phyloP scores from a whole-genome alignment of 2,329 filamentous ascomycete species.

The Aspergillus felis region DNA sequence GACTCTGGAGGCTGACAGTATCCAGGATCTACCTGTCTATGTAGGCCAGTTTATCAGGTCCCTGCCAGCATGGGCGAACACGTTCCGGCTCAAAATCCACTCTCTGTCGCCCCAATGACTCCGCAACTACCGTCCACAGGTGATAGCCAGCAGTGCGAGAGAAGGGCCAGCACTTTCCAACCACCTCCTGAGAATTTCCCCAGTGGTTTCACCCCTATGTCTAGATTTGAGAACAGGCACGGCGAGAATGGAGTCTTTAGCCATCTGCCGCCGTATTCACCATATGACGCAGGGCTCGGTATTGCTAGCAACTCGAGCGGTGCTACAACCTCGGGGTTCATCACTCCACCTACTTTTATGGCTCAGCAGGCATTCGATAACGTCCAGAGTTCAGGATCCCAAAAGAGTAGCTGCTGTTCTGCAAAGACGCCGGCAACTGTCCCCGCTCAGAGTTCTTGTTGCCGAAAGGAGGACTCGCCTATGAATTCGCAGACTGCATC shows the following conservation, averaged over 20 bases:
- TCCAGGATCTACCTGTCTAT: slow-evolving; percentile 38
- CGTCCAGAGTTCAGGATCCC: not conserved
- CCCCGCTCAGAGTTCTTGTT: slow-evolving; percentile 25
- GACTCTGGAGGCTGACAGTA: not conserved
- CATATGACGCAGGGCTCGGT: slow-evolving; percentile 7
- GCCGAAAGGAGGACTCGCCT: slow-evolving; percentile 15
- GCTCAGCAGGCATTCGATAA: not conserved
- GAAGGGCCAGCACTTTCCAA: slow-evolving; percentile 31
- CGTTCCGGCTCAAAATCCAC: slow-evolving; percentile 10
- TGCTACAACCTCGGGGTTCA: not conserved
- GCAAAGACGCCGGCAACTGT: slow-evolving; percentile 13
- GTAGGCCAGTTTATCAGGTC: slow-evolving; percentile 40
- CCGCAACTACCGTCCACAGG: slow-evolving; percentile 20
- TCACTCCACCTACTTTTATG: not conserved
- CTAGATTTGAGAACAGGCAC: slow-evolving; percentile 19
- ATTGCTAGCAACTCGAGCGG: not conserved
- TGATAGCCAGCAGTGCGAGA: slow-evolving; percentile 34
- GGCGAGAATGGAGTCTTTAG: slow-evolving; percentile 14
- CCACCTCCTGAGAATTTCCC: slow-evolving; percentile 31
- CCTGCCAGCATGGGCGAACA: slow-evolving; percentile 23
- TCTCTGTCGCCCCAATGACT: slow-evolving; percentile 15
- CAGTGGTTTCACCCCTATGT: slow-evolving; percentile 29
- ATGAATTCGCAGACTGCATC: not conserved
- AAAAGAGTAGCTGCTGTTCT: slow-evolving; percentile 24
- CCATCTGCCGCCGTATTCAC: slow-evolving; percentile 7